Percentiles rank a stretch among this genome's conserved stretches.
Evolutionary conservation across 108 stramenopile genomes (phyloP).

Genomic region (Thalassiosira profunda): DNA sequence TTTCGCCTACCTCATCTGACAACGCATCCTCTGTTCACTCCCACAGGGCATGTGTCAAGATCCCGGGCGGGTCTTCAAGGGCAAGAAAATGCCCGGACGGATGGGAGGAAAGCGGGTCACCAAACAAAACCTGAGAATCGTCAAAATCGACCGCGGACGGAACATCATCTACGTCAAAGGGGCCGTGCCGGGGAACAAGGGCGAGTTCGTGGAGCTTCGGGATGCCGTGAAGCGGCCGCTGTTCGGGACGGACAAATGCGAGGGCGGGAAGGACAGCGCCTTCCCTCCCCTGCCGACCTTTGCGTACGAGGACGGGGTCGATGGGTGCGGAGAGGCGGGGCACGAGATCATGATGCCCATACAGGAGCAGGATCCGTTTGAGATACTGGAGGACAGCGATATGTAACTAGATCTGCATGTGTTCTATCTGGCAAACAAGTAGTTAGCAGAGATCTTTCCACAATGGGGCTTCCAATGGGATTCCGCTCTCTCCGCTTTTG

Average conservation of each 20-base stretch:
- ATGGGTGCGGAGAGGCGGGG: slow-evolving; percentile 78
- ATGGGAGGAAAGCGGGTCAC: slow-evolving; percentile 94
- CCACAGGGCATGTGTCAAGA: slow-evolving; percentile 83
- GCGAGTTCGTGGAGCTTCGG: slow-evolving; percentile 90
- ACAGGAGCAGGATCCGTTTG: slow-evolving; percentile 80
- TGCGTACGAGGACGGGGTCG: slow-evolving; percentile 78
- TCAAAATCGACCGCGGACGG: slow-evolving; percentile 94
- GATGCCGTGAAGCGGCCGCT: slow-evolving; percentile 92
- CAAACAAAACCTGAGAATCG: slow-evolving; percentile 87
- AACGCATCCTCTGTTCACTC: background rate
- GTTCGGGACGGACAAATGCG: slow-evolving; percentile 76
- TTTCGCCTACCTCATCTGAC: background rate
- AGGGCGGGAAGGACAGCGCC: slow-evolving; percentile 55
- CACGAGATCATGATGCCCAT: slow-evolving; percentile 89
- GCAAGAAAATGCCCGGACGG: slow-evolving; percentile 99
- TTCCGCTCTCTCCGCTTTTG: slow-evolving; percentile 1
- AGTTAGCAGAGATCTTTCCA: slow-evolving; percentile 25
- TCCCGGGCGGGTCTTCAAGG: slow-evolving; percentile 98
- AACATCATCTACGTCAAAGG: slow-evolving; percentile 94
- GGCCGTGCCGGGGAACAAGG: slow-evolving; percentile 94
- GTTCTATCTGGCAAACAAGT: background rate
- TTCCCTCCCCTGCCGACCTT: slow-evolving; percentile 89
- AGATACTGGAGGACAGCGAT: slow-evolving; percentile 35
- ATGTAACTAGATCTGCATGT: background rate
- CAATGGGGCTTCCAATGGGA: slow-evolving; percentile 2